phyloP scores from a whole-genome alignment of 768 basidiomycete genomes.

The Neoboletus subvelutipes region DNA sequence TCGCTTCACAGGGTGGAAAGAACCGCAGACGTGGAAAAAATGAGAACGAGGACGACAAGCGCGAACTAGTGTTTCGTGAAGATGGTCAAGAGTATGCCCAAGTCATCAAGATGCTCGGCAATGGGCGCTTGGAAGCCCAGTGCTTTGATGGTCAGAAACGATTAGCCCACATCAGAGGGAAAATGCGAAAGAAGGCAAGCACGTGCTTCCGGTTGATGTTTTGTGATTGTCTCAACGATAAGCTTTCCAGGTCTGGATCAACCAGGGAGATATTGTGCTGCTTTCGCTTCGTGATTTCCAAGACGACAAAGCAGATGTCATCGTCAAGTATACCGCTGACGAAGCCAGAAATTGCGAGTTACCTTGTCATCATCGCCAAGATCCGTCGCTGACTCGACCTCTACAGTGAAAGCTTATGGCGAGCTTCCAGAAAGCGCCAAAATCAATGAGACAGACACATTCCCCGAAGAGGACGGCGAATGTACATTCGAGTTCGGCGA shows the following conservation, averaged over 20 bases:
- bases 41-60: constrained; percentile 98
- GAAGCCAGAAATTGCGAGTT: constrained; percentile 78
- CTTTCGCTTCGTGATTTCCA: constrained; percentile 97
- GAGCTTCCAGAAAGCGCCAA: constrained; percentile 96
- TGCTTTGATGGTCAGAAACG: constrained; percentile 99
- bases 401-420: constrained; percentile 90
- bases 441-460: constrained; percentile 95
- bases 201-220: not conserved
- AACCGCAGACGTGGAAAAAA: constrained; percentile 99
- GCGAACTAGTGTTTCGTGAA: constrained; percentile 97
- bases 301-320: constrained; percentile 98
- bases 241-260: constrained; percentile 88
- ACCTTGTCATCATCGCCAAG: not conserved
- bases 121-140: constrained; percentile 92
- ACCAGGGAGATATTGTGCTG: constrained; percentile 95
- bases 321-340: constrained; percentile 97
- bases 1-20: constrained; percentile 81
- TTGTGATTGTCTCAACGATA: constrained; percentile 4
- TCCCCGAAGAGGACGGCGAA: constrained; percentile 88
- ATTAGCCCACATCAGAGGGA: constrained; percentile 96
- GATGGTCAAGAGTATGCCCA: constrained; percentile 99
- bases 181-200: constrained; percentile 97
- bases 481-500: constrained; percentile 90
- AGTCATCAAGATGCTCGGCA: constrained; percentile 98
- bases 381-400: constrained; percentile 10